Evolutionary conservation across 2,329 filamentous ascomycete genomes (phyloP).

Genomic region (Fusarium sp.): DNA sequence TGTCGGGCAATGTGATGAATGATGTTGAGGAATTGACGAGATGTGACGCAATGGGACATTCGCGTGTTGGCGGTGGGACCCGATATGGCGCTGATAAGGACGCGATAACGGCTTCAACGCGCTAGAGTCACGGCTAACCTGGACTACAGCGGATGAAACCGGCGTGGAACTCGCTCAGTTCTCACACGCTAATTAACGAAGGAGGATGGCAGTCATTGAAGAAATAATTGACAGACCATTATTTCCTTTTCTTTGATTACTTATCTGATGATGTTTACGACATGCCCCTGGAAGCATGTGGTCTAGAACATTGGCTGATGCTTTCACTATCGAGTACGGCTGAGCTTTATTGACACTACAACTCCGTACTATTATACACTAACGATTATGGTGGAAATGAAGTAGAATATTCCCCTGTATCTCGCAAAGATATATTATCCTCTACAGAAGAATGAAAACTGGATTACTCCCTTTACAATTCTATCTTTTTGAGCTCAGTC

Average conservation of each 20-base stretch:
- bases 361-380: accelerated
- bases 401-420: no score
- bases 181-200: background rate
- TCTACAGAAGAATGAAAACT: no score
- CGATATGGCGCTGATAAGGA: conserved; percentile 5
- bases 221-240: no score
- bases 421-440: no score
- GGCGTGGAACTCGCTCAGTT: background rate
- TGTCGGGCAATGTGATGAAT: no score
- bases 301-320: no score
- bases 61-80: conserved; percentile 3
- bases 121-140: background rate
- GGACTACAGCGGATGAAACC: conserved; percentile 5
- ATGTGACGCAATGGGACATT: conserved; percentile 22
- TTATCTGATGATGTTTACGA: no score
- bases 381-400: background rate
- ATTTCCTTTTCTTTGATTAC: no score
- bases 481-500: background rate
- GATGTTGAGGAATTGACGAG: background rate
- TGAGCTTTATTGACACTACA: background rate
- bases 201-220: background rate
- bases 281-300: no score
- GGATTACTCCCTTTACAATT: no score
- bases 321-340: no score
- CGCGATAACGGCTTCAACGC: background rate